Conservation (phyloP, 371 early-diverging fungal species). For the Mucor irregularis region DNA sequence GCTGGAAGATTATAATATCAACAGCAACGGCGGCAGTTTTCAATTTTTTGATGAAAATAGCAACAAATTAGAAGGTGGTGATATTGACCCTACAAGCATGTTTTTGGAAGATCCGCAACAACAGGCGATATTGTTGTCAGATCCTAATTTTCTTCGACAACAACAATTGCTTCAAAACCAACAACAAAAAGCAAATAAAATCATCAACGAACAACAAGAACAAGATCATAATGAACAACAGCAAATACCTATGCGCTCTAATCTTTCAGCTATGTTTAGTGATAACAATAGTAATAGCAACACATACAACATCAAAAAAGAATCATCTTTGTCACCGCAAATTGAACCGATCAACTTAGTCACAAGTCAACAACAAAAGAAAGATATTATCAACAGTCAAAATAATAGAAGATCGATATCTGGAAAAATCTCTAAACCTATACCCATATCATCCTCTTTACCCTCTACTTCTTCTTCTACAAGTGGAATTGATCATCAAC, state of each 20-base stretch:
- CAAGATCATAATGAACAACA: neutral
- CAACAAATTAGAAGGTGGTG: neutral
- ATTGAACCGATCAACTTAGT: neutral
- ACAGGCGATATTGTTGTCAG: slow-evolving; percentile 29
- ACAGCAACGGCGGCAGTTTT: neutral
- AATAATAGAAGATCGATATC: neutral
- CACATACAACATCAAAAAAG: too few relatives aligned
- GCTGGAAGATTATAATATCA: neutral
- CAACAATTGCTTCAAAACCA: slow-evolving; percentile 28
- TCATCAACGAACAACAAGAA: slow-evolving; percentile 3
- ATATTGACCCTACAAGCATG: neutral
- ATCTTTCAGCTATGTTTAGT: slow-evolving; percentile 26
- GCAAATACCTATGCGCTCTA: slow-evolving; percentile 6
- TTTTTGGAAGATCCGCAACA: slow-evolving; percentile 7
- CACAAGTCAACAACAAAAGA: slow-evolving; percentile 6
- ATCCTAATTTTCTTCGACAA: slow-evolving; percentile 29
- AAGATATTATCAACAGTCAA: neutral
- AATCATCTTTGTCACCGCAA: slow-evolving; percentile 7
- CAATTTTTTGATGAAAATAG: neutral
- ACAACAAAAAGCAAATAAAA: slow-evolving; percentile 4
- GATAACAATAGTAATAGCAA: slow-evolving; percentile 3
- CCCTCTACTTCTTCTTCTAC: neutral
- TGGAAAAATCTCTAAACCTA: slow-evolving; percentile 5
- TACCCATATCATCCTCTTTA: slow-evolving; percentile 17
- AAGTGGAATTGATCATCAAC: slow-evolving; percentile 25